Conservation (phyloP, 192 early-diverging fungal genomes). For the Radiomyces spectabilis region DNA sequence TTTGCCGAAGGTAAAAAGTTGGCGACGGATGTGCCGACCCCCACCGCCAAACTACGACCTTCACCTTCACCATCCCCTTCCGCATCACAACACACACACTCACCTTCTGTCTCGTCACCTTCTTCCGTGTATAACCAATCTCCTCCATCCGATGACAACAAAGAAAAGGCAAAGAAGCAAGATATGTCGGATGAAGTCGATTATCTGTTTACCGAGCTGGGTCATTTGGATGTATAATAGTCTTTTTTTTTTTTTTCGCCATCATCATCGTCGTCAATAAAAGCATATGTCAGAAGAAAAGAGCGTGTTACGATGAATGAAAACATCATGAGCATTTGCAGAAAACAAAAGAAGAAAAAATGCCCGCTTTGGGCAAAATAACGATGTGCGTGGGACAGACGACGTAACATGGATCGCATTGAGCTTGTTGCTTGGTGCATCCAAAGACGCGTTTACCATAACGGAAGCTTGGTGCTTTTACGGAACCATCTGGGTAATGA, state of each 20-base stretch:
- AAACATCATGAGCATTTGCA: no score
- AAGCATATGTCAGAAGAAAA: no score
- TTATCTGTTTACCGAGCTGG: slow-evolving; percentile 18
- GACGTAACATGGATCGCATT: no score
- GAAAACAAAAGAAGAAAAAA: no score
- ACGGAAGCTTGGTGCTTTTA: no score
- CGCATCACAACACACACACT: slow-evolving; percentile 8
- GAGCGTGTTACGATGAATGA: no score
- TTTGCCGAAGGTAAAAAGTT: slow-evolving; percentile 43
- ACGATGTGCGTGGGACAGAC: no score
- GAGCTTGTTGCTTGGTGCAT: no score
- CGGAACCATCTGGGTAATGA: no score
- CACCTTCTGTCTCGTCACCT: slow-evolving; percentile 23
- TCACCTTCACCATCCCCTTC: neutral
- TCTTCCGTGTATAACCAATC: neutral
- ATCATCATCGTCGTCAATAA: neutral
- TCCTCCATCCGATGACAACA: neutral
- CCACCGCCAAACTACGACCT: neutral
- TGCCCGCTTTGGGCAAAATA: no score
- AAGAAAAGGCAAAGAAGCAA: slow-evolving; percentile 4
- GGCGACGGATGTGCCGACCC: slow-evolving; percentile 19
- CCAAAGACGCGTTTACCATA: no score
- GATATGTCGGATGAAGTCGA: slow-evolving; percentile 36
- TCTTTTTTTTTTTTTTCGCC: neutral
- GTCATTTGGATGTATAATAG: slow-evolving; percentile 14